phyloP scores from a whole-genome alignment of 164 flowering plant species.

The Vitis cinerea region DNA sequence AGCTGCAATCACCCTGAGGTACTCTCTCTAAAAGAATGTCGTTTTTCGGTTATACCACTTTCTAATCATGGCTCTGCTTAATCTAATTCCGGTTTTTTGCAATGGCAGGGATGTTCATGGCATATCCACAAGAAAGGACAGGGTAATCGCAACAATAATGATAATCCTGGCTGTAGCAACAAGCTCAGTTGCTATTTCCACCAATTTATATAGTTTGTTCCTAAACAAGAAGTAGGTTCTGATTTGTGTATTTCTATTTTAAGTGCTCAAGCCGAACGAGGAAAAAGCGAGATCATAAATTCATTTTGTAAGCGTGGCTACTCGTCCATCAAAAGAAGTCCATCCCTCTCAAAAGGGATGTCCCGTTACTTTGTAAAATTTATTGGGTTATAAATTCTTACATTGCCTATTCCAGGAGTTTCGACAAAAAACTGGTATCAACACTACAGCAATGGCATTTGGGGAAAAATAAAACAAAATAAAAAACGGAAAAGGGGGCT shows the following conservation, averaged over 20 bases:
- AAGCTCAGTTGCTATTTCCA: conserved; percentile 69
- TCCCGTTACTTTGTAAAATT: too few relatives aligned
- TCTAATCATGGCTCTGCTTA: background rate
- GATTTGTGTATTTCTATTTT: background rate
- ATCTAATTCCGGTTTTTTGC: background rate
- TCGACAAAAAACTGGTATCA: too few relatives aligned
- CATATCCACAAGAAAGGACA: conserved; percentile 63
- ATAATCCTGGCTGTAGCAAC: conserved; percentile 60
- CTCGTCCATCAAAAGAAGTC: too few relatives aligned
- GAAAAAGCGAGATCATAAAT: too few relatives aligned
- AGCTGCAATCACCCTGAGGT: conserved; percentile 83
- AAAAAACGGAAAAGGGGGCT: too few relatives aligned
- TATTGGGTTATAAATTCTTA: too few relatives aligned
- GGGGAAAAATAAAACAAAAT: too few relatives aligned
- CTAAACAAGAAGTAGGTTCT: conserved; percentile 9
- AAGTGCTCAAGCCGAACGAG: too few relatives aligned
- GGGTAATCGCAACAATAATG: conserved; percentile 56
- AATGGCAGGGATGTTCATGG: conserved; percentile 70
- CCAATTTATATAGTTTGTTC: conserved; percentile 45
- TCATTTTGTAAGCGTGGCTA: too few relatives aligned
- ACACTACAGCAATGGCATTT: too few relatives aligned
- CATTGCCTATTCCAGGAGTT: too few relatives aligned
- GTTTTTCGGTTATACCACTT: background rate
- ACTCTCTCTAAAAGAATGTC: background rate
- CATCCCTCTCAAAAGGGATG: too few relatives aligned